A percentile compares a stretch with the other conserved stretches of the same genome.
Conservation (phyloP, 768 basidiomycete species). For the Pleurotus salmoneostramineus region DNA sequence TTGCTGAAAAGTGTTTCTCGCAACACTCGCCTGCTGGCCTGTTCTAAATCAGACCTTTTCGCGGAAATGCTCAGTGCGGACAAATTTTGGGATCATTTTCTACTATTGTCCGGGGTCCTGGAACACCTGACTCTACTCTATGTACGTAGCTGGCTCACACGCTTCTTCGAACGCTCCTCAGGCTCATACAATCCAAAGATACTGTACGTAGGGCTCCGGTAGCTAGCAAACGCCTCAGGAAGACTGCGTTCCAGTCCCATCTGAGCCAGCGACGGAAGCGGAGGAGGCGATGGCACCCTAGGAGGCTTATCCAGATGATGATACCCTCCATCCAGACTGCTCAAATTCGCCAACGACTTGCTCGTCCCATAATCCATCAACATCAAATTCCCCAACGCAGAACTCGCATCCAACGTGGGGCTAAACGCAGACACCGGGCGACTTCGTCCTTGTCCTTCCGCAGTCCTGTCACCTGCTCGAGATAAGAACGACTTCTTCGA, state of each 20-base stretch:
- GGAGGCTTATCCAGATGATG: conserved; percentile 56
- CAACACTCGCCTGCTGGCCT: too few relatives aligned
- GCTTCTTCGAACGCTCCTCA: conserved; percentile 46
- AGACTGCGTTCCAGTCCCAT: conserved; percentile 69
- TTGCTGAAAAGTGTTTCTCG: too few relatives aligned
- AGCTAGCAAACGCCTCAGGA: conserved; percentile 58
- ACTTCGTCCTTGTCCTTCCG: not conserved
- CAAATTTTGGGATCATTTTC: too few relatives aligned
- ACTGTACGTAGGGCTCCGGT: conserved; percentile 81
- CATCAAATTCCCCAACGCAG: conserved; percentile 57
- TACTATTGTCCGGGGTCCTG: too few relatives aligned
- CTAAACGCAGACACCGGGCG: conserved; percentile 14
- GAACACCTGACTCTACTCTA: too few relatives aligned
- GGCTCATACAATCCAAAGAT: conserved; percentile 72
- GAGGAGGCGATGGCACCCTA: conserved; percentile 76
- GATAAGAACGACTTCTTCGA: not conserved
- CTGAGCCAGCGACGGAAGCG: conserved; percentile 69
- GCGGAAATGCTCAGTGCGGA: too few relatives aligned
- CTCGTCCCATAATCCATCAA: conserved; percentile 49
- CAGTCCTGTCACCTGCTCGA: not conserved
- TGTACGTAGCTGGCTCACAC: conserved; percentile 5
- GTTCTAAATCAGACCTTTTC: too few relatives aligned
- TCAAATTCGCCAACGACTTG: conserved; percentile 27
- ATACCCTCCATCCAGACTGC: conserved; percentile 5
- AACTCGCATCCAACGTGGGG: conserved; percentile 35